These are phyloP conservation scores for Nissolia schottii DNA, from an alignment of 306 rosid genomes.

Conservation along the genomic window DNA sequence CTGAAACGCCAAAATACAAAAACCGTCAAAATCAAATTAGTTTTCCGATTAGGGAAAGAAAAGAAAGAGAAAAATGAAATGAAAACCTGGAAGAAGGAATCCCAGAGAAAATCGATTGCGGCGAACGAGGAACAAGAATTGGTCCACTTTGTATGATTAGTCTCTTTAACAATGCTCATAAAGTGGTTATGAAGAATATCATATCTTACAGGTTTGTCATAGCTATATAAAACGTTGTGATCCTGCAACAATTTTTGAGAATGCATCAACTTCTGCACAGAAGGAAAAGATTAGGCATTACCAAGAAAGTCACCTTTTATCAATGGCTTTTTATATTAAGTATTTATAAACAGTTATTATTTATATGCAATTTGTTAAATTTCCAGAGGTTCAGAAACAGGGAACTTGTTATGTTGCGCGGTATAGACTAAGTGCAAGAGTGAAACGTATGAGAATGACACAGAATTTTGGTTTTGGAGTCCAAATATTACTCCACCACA, in stretches of 20 bases:
- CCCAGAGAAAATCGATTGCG: conserved; percentile 92
- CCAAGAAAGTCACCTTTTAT: background rate
- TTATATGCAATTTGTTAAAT: background rate
- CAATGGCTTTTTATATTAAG: too few relatives aligned
- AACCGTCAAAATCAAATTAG: background rate
- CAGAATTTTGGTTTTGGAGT: background rate
- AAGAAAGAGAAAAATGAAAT: background rate
- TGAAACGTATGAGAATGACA: background rate
- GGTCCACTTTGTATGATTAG: background rate
- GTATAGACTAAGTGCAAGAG: background rate
- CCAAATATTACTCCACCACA: too few relatives aligned
- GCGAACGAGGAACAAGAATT: conserved; percentile 75
- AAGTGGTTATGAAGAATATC: background rate
- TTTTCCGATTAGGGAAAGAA: background rate
- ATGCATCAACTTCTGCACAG: background rate
- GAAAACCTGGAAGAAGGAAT: conserved; percentile 72
- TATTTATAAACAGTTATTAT: background rate
- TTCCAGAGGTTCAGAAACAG: background rate
- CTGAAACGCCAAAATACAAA: too few relatives aligned
- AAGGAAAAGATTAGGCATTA: background rate
- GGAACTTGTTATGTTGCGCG: background rate
- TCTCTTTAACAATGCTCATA: background rate
- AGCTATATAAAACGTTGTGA: background rate
- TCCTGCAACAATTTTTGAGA: background rate
- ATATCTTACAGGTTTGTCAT: background rate